phyloP scores from a whole-genome alignment of 345 rosid genomes.

The Dipteronia dyeriana region DNA sequence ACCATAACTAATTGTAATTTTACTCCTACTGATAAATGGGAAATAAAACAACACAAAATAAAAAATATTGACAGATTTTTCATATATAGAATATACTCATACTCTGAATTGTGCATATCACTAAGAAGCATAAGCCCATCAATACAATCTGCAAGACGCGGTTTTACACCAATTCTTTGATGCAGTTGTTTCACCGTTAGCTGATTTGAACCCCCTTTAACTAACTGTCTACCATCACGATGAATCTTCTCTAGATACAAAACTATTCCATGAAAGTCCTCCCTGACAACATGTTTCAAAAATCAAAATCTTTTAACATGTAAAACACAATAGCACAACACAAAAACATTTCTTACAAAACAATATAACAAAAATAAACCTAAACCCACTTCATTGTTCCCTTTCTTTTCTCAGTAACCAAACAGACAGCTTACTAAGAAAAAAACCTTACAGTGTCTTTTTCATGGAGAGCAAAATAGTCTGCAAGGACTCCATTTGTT shows the following conservation, averaged over 20 bases:
- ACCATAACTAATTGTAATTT: too few species aligned
- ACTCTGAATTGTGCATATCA: conserved; percentile 78
- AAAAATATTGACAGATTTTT: too few species aligned
- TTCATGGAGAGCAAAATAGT: conserved; percentile 57
- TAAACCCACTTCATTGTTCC: neutral
- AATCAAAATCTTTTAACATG: too few species aligned
- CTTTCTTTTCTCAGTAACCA: neutral
- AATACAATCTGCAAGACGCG: conserved; percentile 63
- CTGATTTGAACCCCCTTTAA: conserved; percentile 49
- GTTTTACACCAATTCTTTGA: conserved; percentile 70
- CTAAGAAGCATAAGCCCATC: conserved; percentile 68
- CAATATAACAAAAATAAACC: neutral
- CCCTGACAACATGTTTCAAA: conserved; percentile 36
- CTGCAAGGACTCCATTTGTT: conserved; percentile 72
- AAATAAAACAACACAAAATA: too few species aligned
- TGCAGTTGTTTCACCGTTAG: conserved; percentile 43
- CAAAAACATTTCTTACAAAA: neutral
- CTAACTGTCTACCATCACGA: conserved; percentile 54
- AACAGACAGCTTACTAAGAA: neutral
- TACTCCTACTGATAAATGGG: too few species aligned
- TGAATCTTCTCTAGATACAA: conserved; percentile 52
- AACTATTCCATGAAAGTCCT: conserved; percentile 59
- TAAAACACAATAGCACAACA: neutral
- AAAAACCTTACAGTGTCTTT: conserved; percentile 48
- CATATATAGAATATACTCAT: conserved; percentile 16